phyloP scores from a whole-genome alignment of 306 rosid species.

The Vigna mungo region DNA sequence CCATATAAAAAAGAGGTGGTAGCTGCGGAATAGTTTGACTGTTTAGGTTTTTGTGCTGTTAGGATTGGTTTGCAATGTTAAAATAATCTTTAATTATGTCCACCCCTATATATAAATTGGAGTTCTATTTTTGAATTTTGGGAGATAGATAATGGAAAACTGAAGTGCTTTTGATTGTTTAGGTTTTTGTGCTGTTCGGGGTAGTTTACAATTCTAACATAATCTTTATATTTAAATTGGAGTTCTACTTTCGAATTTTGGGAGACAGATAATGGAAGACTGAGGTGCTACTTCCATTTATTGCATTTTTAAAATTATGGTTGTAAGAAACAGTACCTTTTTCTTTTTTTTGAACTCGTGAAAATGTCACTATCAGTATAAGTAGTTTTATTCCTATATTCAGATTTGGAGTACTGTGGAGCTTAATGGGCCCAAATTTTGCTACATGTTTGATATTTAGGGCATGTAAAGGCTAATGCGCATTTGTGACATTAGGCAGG shows the following conservation, averaged over 20 bases:
- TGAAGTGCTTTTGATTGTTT: constrained; percentile 6
- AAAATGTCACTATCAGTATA: neutral
- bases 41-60: constrained; percentile 23
- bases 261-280: constrained; percentile 8
- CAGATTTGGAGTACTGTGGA: neutral
- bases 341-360: neutral
- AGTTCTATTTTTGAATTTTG: constrained; percentile 1
- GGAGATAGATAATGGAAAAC: constrained; percentile 9
- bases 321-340: constrained; percentile 15
- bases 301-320: neutral
- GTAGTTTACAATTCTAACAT: neutral
- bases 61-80: neutral
- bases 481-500: neutral
- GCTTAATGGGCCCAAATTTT: constrained; percentile 19
- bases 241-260: constrained; percentile 6
- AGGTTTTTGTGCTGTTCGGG: constrained; percentile 11
- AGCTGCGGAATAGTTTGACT: constrained; percentile 9
- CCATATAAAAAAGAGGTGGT: constrained; percentile 10
- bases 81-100: constrained; percentile 17
- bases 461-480: constrained; percentile 28
- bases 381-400: neutral
- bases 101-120: constrained; percentile 7
- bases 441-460: constrained; percentile 25
- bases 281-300: neutral
- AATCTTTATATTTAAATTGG: constrained; percentile 28